Base-by-base conservation (phyloP, 179 eudicot species). In the Patellifolia procumbens region DNA sequence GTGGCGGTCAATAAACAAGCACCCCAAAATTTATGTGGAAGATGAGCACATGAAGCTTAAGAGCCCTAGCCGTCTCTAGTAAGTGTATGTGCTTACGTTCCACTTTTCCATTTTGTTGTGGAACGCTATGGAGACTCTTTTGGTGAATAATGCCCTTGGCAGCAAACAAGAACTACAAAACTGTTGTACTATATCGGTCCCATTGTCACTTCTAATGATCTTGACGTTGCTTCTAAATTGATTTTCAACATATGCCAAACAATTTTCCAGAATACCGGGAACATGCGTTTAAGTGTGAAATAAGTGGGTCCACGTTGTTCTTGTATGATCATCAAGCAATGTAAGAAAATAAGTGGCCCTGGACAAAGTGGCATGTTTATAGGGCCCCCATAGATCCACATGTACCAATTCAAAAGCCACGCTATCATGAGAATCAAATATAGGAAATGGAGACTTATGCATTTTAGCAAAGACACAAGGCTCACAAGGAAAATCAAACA, bases 71-170 rank as follows among this genome's bases (percentile, higher is more conserved):
- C 8, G 35, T 46, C 26, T 68, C 72, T 12, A 68, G 55, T 10
- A 68, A 35, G 22, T n/a, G 31, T 43, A 16, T 43, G 20, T 68
- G 72, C 45, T 68, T 45, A 6, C 72, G 22, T 46, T 68, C 72
- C 0, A 68, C 55, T 17, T 4, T 24, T 22, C 72, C 55, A 26
- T 68, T 68, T 26, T 68, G 55, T 45, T 68, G 72, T 15, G 72
- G 72, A 0, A 16, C 45, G 5, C 10, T 2, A 4, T 17, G 20
- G 26, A 24, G 12, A n/a, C 20, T 15, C 7, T 26, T 68, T 68
- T 68, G 72, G 42, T 68, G 55, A 0, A 7, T 2, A 28, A 68
- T 68, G 1, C 17, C 72, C 53, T 20, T 68, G 3, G 0, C 4
- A 1, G 16, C 15, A n/a, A n/a, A n/a, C 1, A 28, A n/a, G 22